phyloP scores from a whole-genome alignment of 176 grass and related monocot species.

The Phragmites australis region DNA sequence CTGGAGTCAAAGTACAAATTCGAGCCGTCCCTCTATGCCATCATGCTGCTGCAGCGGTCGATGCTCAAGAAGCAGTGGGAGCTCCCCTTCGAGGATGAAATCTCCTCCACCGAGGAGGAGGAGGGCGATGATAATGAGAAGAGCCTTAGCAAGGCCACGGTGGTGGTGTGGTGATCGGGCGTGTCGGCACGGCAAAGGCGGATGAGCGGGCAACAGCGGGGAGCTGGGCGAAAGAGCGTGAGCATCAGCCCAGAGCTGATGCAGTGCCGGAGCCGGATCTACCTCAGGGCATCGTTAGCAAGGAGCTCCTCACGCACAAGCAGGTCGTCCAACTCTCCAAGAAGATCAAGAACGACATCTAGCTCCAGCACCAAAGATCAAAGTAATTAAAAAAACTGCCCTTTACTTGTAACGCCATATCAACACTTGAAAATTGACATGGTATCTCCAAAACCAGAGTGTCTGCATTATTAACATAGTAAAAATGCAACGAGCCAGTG shows the following conservation, averaged over 20 bases:
- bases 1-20: no score
- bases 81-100: constrained; percentile 74
- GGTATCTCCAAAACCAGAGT: not conserved
- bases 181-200: constrained; percentile 72
- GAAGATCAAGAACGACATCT: constrained; percentile 87
- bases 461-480: not conserved
- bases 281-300: constrained; percentile 69
- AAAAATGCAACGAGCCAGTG: not conserved
- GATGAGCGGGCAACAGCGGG: constrained; percentile 50
- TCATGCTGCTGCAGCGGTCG: constrained; percentile 79
- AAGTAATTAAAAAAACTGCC: constrained; percentile 48
- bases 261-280: constrained; percentile 58
- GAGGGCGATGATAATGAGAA: not conserved
- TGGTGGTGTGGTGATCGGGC: constrained; percentile 55
- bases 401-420: not conserved
- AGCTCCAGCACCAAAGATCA: constrained; percentile 66
- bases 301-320: constrained; percentile 83
- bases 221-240: not conserved
- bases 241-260: constrained; percentile 76
- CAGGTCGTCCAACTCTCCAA: constrained; percentile 88
- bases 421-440: not conserved
- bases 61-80: constrained; percentile 97
- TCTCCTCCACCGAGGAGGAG: constrained; percentile 14
- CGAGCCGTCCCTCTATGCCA: constrained; percentile 68
- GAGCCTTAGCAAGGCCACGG: not conserved